Evolutionary conservation across 805 yeast species (phyloP), one percentile per base, ranked within the genome.

Genomic region (Maudiozyma turicensis): DNA sequence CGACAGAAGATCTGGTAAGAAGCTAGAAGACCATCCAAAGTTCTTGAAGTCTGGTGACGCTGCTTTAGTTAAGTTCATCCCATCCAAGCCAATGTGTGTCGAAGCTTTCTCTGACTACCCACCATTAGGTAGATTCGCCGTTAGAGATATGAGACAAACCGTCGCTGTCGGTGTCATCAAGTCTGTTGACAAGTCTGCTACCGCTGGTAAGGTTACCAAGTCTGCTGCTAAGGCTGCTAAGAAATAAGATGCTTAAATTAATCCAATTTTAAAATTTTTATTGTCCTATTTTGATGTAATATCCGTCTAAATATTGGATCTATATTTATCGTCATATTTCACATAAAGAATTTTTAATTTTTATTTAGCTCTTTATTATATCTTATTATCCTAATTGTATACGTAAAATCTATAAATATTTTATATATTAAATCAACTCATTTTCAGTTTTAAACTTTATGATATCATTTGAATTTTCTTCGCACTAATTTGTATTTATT

Each of bases 81-180:
- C 91, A 64, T 72, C 86, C 66, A 89, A 86, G 80, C 90, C 95
- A 67, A 80, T 91, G 78, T 90, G 96, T 75, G 95, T 90, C 61
- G 96, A 91, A 77, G 80, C 91, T 63, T 91, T 82, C 83, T 76
- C 82, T 69, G 93, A 88, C 91, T 97, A 72, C 90, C 97, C 77
- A 90, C 38, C 38, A 15, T 14, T 35, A 14, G 14, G 9, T 35
- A n/a, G 38, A 35, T 35, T 35, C 77, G 91, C 91, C 73, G 96
- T 89, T 82, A 90, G 97, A 86, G 97, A 89, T 79, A 89, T 89
- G 97, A 86, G 97, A 86, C 96, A 89, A 80, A 90, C 97, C 67
- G 97, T 90, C 69, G 97, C 97, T 73, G 97, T 90, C 72, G 97
- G 97, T 86, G 96, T 90, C 72, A 86, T 91, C 86, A 91, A 91